phyloP scores from a whole-genome alignment of 305 asterid genomes.

The Fraxinus latifolia region DNA sequence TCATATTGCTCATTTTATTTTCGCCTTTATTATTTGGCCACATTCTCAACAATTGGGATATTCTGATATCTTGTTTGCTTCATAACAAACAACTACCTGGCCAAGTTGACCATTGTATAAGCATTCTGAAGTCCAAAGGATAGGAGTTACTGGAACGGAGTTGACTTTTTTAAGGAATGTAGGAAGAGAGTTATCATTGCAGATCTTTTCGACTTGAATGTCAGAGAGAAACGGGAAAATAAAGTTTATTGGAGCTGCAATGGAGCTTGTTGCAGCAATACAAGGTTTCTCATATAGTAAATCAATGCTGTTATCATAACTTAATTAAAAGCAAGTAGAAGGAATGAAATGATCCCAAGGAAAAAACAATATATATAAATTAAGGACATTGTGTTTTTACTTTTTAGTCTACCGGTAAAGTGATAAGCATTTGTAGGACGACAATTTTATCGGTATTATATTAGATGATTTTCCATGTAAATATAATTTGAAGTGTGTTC shows the following conservation, averaged over 20 bases:
- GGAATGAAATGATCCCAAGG: neutral
- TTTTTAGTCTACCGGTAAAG: neutral
- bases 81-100: neutral
- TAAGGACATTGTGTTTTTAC: neutral
- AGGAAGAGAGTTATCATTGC: neutral
- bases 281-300: neutral
- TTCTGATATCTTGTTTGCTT: too few relatives aligned
- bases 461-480: neutral
- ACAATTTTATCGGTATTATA: neutral
- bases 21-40: too few relatives aligned
- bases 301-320: neutral
- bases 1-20: too few relatives aligned
- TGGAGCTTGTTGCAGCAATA: neutral
- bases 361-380: neutral
- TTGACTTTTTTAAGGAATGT: neutral
- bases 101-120: neutral
- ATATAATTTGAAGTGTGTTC: neutral
- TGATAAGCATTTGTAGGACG: neutral
- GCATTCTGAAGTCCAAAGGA: neutral
- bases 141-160: neutral
- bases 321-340: neutral
- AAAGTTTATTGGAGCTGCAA: neutral
- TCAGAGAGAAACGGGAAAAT: neutral
- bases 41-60: too few relatives aligned
- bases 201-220: neutral